Evolutionary conservation across 2,329 filamentous ascomycete species (phyloP).

Genomic region (Trichoderma gracile): DNA sequence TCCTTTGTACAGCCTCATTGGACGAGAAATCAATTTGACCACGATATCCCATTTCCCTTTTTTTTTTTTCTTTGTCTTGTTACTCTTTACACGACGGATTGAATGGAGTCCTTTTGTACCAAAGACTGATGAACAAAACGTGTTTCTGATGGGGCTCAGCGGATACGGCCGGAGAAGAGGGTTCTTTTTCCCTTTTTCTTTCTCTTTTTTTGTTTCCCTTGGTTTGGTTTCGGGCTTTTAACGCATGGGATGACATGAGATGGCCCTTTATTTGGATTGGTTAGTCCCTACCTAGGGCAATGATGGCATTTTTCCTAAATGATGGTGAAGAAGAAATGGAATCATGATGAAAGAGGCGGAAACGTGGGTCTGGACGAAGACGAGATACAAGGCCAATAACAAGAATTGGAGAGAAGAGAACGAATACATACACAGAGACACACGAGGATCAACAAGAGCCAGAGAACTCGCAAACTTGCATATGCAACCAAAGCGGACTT

Average conservation of each 20-base stretch:
- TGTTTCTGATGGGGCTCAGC: neutral
- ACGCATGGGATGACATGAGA: no score
- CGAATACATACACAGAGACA: no score
- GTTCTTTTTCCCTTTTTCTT: neutral
- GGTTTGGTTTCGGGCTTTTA: neutral
- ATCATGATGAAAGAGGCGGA: neutral
- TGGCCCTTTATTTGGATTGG: no score
- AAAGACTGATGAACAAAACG: neutral
- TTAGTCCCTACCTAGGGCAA: no score
- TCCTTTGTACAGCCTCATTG: neutral
- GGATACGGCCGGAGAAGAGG: constrained; percentile 3
- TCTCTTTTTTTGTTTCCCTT: neutral
- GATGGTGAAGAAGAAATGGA: neutral
- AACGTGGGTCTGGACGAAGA: neutral
- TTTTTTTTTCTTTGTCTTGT: neutral
- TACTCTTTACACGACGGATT: neutral
- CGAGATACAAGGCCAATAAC: neutral
- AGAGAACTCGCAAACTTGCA: no score
- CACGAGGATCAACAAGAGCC: neutral
- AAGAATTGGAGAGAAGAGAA: neutral
- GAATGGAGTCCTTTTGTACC: constrained; percentile 18
- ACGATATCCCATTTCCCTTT: neutral
- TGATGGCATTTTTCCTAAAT: neutral
- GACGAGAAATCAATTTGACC: constrained; percentile 4
- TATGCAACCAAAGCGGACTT: neutral